A percentile compares a stretch with the other conserved stretches of the same genome.
Evolutionary conservation across 345 rosid species (phyloP).

Genomic region (Excoecaria agallocha): DNA sequence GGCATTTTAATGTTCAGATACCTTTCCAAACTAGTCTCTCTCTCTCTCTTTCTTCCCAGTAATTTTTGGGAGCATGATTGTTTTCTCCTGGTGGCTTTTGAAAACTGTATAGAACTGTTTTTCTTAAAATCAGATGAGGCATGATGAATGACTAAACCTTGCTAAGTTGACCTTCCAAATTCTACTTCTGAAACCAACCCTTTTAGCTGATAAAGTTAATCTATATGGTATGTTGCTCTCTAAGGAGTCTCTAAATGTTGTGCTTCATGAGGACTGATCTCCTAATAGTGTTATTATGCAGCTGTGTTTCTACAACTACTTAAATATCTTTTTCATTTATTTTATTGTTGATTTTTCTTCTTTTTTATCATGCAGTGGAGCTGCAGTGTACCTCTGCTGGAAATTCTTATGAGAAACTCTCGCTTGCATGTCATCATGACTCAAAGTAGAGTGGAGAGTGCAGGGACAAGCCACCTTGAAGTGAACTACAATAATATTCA

Average conservation of each 20-base stretch:
- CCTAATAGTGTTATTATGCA: background rate
- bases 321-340: slow-evolving; percentile 5
- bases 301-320: background rate
- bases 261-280: background rate
- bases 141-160: background rate
- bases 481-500: slow-evolving; percentile 78
- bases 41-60: background rate
- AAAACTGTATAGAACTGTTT: background rate
- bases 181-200: background rate
- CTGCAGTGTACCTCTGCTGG: slow-evolving; percentile 74
- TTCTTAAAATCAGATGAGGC: background rate
- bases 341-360: slow-evolving; percentile 3
- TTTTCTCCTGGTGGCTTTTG: background rate
- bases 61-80: background rate
- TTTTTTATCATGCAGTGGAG: slow-evolving; percentile 65
- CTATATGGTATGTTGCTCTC: background rate
- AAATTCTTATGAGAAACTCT: slow-evolving; percentile 56
- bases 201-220: background rate
- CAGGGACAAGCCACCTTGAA: slow-evolving; percentile 59
- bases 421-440: slow-evolving; percentile 42
- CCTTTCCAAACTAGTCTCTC: background rate
- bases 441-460: slow-evolving; percentile 45
- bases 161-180: background rate
- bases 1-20: background rate
- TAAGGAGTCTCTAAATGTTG: too few species aligned